Evolutionary conservation across 2,329 filamentous ascomycete species (phyloP), one percentile per base, ranked within the genome.

Genomic region (Calonectria montana): DNA sequence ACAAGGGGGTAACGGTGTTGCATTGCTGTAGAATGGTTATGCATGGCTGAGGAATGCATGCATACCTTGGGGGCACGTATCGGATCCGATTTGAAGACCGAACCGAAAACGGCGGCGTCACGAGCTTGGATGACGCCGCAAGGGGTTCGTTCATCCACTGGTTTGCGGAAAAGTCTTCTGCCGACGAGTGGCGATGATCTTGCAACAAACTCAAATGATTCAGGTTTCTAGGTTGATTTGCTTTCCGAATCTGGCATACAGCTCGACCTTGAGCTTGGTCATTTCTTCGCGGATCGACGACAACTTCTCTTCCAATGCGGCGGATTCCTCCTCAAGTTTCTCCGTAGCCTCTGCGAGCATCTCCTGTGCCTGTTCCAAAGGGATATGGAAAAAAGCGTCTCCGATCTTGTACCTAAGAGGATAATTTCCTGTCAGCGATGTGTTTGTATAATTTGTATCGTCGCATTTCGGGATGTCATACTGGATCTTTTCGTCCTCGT

Each of bases 181-280:
- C 74, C 76, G 70, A 27, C 53, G 31, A 25, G 53, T 59, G 31
- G 53, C 53, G 31, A 27, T 59, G 31, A 16, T 59, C 37, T 39
- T 35, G 53, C 53, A 41, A 47, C 31, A 57, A 66, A 66, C 41
- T 66, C 55, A 48, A 73, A 63, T 66, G 29, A 35, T 70, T 89
- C 87, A 97, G 77, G 94, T 94, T 85, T 99, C 97, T 76, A 98
- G 88, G 85, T 99, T 99, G 88, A 99, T 99, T 83, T 96, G 97
- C 83, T 94, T 92, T 68, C 97, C 97, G 85, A 99, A 99, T 73
- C 97, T 91, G 39, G 95, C 96, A 85, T 99, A 99, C 73, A 99
- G 86, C 73, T 94, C 92, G 71, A 97, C 94, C 88, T 99, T 99
- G 75, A 99, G 88, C 82, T 94, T 89, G 74, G 91, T 90, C 94